A percentile compares a stretch with the other conserved stretches of the same genome.
These are phyloP conservation scores for Pelargonium nanum DNA, from an alignment of 345 rosid species.

Conservation along the genomic window DNA sequence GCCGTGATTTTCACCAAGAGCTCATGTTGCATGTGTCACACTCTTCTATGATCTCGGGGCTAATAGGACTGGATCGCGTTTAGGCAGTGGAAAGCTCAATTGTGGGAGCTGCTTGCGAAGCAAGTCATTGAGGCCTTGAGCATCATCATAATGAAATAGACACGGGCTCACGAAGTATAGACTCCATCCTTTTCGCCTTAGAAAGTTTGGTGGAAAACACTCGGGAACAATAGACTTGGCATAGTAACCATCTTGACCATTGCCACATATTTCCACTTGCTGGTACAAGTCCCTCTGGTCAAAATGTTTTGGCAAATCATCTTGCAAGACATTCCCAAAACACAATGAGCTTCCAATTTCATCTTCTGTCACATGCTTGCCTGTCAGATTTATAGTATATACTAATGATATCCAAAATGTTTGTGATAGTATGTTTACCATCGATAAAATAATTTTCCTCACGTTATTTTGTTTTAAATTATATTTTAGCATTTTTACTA, in stretches of 20 bases:
- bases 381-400: no score
- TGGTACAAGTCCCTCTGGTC: slow-evolving; percentile 55
- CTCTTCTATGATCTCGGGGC: slow-evolving; percentile 92
- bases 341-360: slow-evolving; percentile 41
- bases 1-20: slow-evolving; percentile 98
- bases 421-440: no score
- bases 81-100: slow-evolving; percentile 28
- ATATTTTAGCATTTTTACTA: no score
- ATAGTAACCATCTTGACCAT: slow-evolving; percentile 29
- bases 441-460: no score
- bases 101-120: slow-evolving; percentile 46
- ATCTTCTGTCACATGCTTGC: slow-evolving; percentile 43
- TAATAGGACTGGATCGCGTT: slow-evolving; percentile 39
- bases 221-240: slow-evolving; percentile 44
- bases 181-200: slow-evolving; percentile 60
- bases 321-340: slow-evolving; percentile 32
- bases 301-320: slow-evolving; percentile 46
- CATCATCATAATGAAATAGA: slow-evolving; percentile 37
- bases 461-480: no score
- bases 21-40: slow-evolving; percentile 89
- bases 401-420: no score
- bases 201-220: slow-evolving; percentile 45
- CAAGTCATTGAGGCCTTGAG: slow-evolving; percentile 49
- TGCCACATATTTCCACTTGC: slow-evolving; percentile 42
- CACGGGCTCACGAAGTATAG: slow-evolving; percentile 24